Base-by-base conservation (phyloP, 306 rosid genomes). In the Cicer pinnatifidum region DNA sequence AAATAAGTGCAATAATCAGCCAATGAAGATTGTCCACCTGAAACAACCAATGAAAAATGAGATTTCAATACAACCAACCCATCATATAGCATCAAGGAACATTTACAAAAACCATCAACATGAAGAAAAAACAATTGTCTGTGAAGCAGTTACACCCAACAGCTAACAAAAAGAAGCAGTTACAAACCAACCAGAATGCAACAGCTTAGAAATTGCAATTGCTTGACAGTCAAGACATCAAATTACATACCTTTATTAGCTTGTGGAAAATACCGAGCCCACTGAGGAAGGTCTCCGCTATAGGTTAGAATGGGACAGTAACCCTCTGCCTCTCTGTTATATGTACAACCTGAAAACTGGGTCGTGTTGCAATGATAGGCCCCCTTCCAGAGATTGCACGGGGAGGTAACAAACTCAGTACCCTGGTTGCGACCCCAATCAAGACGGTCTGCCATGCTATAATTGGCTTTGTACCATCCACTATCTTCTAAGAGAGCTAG, bases 351-450 rank as follows among this genome's bases (percentile, higher is more conserved):
- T 51, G 98, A 93, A 83, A 71, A 84, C 81, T 91, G 93, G 38
- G 97, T 86, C 41, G 85, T 71, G 85, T 93, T 93, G 86, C 98
- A 93, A 82, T 80, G 97, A 75, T 93, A 93, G 71, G 96, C 91
- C 60, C 93, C 98, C 85, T 91, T 93, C 98, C 97, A 93, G 37
- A 76, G 76, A 79, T 91, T 93, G 88, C 98, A 93, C 16, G 96
- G 97, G 69, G 87, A 86, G 35, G 90, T 91, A 75, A 93, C 88
- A 83, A 93, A 93, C 56, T 88, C 97, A 19, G 88, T 88, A 69
- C 98, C 98, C 79, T 93, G 97, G 78, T 85, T 91, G 78, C 82
- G 92, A 57, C 98, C 98, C 98, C 98, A 93, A 80, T 93, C 98
- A 76, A 93, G 97, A 75, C 7, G 82, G 80, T 93, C 98, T 13